phyloP scores from a whole-genome alignment of 805 yeast species.

The Kodamaea neixiangensis region DNA sequence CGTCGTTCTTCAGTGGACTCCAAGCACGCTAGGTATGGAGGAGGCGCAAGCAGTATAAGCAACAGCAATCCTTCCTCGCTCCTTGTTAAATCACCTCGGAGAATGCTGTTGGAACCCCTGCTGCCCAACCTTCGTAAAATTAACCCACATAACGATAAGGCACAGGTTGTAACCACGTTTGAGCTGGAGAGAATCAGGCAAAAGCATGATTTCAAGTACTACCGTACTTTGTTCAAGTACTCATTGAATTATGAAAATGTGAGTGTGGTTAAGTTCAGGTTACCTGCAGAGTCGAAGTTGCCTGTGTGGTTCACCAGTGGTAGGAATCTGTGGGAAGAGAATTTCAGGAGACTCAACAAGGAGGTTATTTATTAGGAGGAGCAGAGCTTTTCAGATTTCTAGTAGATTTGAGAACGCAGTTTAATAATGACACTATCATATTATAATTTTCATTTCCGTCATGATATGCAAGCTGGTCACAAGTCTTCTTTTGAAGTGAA shows the following conservation, averaged over 20 bases:
- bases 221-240: slow-evolving; percentile 36
- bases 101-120: slow-evolving; percentile 8
- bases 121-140: slow-evolving; percentile 8
- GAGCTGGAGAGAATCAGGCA: slow-evolving; percentile 17
- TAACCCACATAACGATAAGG: neutral
- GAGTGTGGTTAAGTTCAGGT: slow-evolving; percentile 43
- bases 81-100: slow-evolving; percentile 6
- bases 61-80: slow-evolving; percentile 1
- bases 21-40: slow-evolving; percentile 22
- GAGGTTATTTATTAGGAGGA: neutral
- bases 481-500: no score
- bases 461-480: no score
- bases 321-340: slow-evolving; percentile 65
- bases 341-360: slow-evolving; percentile 17
- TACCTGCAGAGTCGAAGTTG: slow-evolving; percentile 64
- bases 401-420: neutral
- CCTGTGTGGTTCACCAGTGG: slow-evolving; percentile 76
- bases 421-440: neutral
- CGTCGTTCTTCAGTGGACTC: slow-evolving; percentile 38
- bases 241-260: slow-evolving; percentile 36
- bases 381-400: neutral
- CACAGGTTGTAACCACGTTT: slow-evolving; percentile 1
- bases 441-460: no score
- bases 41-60: neutral
- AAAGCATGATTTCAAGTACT: slow-evolving; percentile 37